Base-by-base conservation (phyloP, 768 basidiomycete genomes). In the Favolaschia claudopus region DNA sequence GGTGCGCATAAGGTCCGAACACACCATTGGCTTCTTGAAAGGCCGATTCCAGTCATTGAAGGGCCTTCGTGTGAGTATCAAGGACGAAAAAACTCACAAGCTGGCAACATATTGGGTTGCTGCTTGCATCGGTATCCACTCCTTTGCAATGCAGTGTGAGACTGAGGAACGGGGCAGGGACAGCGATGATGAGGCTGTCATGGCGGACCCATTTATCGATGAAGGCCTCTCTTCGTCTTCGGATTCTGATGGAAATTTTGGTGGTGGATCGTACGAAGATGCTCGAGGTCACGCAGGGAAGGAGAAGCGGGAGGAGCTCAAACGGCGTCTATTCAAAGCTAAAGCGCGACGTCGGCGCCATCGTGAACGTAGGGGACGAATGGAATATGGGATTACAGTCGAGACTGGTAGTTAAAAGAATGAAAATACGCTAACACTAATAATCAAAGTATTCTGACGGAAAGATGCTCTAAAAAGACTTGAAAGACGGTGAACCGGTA, bases 11-110 rank as follows among this genome's bases (percentile, higher is more conserved):
- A 58, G 60, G 0, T 79, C 76, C 6, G 77, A 80, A 49, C 78
- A 80, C 69, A 67, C 74, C 9, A 74, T 80, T 29, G 77, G 78
- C 0, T 77, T 55, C 37, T 64, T 79, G 19, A 81, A 81, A 55
- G 79, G 79, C 1, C 67, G 73, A n/a, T n/a, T 69, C 38, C 64
- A 65, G 15, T 69, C 64, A 0, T 43, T 72, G 4, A 66, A 65
- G 29, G 56, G 65, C 13, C 56, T 72, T 1, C 66, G 62, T 0
- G 40, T 67, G 9, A 15, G 22, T 5, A 72, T 72, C 59, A 33
- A 55, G 3, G 40, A 64, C 53, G 60, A 55, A 15, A 25, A 22
- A 1, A 27, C 38, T 1, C 72, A 73, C 55, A 63, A 65, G 14
- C 50, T 62, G 34, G 72, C 70, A 12, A 67, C 66, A 9, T 63